Percentiles rank a stretch among this genome's conserved stretches.
These are phyloP conservation scores for Microcos paniculata DNA, from an alignment of 345 rosid species.

Conservation along the genomic window DNA sequence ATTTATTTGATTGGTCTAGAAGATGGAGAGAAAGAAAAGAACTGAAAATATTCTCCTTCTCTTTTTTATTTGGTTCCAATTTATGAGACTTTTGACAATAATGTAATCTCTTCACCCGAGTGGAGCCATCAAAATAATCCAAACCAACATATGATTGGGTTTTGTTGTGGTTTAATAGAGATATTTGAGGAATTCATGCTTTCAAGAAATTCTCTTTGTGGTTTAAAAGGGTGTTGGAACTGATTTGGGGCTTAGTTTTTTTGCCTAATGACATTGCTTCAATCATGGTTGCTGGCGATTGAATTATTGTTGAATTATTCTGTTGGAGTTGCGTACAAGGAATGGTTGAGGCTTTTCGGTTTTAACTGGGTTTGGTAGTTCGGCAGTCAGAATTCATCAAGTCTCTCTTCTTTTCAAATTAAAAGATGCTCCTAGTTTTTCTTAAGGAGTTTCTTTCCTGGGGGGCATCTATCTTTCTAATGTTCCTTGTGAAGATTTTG, in stretches of 20 bases:
- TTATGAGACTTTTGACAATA: background rate
- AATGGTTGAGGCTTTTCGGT: background rate
- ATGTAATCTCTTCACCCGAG: background rate
- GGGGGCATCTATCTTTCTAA: background rate
- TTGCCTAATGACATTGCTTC: background rate
- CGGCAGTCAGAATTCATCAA: background rate
- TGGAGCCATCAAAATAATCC: background rate
- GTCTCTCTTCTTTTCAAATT: background rate
- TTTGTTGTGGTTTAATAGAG: constrained; percentile 4
- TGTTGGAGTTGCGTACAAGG: constrained; percentile 7
- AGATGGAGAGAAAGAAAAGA: constrained; percentile 3
- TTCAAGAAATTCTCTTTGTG: background rate
- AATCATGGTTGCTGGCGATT: constrained; percentile 16
- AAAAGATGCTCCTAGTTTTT: background rate
- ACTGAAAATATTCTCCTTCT: background rate
- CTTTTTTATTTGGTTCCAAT: background rate
- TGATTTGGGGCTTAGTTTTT: background rate
- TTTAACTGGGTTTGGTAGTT: background rate
- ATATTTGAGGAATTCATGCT: background rate
- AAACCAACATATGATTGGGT: background rate
- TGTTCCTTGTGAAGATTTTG: background rate
- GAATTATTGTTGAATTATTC: background rate
- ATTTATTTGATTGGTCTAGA: constrained; percentile 26
- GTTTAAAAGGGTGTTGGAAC: background rate
- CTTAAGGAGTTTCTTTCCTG: background rate